Conservation (phyloP, 108 stramenopile genomes). For the Fragilaria crotonensis region DNA sequence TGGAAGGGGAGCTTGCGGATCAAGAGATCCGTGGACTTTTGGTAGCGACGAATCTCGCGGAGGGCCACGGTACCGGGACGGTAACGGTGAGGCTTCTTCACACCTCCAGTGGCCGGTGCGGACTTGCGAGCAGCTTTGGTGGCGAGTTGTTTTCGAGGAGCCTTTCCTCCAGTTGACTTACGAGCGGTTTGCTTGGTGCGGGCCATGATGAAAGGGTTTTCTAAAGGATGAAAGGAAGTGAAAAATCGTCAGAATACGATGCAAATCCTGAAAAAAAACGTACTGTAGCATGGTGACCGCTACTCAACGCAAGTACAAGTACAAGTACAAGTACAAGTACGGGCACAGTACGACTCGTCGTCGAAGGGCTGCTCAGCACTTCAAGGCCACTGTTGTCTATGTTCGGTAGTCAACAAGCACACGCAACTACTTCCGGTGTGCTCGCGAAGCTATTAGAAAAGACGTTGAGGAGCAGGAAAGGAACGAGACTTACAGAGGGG, state of each 20-base stretch:
- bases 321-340: too few species aligned
- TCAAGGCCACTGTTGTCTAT: conserved; percentile 7
- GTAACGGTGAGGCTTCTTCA: conserved; percentile 91
- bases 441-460: neutral
- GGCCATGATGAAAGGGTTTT: conserved; percentile 70
- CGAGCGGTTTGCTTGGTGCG: conserved; percentile 98
- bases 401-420: conserved; percentile 1
- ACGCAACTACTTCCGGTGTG: neutral
- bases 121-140: conserved; percentile 88
- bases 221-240: too few species aligned
- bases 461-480: too few species aligned
- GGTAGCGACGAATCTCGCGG: conserved; percentile 96
- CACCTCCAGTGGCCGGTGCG: conserved; percentile 81
- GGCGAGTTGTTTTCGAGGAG: conserved; percentile 89
- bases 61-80: conserved; percentile 96
- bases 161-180: conserved; percentile 97
- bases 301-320: too few species aligned
- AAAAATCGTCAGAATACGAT: neutral
- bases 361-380: too few species aligned
- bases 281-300: neutral
- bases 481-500: too few species aligned
- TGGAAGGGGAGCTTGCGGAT: conserved; percentile 96
- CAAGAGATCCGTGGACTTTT: conserved; percentile 83
- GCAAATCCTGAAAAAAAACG: neutral
- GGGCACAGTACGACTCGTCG: too few species aligned